Percentiles rank a stretch among this genome's conserved stretches.
These are phyloP conservation scores for Erodium moschatum DNA, from an alignment of 441 rosid species.

Conservation along the genomic window DNA sequence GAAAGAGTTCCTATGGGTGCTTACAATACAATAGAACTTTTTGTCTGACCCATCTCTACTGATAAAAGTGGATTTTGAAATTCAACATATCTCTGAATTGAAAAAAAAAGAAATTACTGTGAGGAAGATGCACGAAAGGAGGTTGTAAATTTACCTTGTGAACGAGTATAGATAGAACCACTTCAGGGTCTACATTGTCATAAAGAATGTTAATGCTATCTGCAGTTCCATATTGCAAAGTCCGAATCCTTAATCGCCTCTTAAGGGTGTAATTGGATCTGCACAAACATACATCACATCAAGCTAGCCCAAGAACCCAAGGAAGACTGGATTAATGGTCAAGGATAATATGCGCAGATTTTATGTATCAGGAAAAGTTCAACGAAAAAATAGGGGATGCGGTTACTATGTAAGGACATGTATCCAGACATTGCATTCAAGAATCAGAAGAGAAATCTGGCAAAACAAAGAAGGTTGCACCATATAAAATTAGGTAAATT, in stretches of 20 bases:
- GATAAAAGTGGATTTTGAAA: background rate
- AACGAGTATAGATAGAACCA: conserved; percentile 71
- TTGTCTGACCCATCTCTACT: background rate
- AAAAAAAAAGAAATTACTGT: background rate
- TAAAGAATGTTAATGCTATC: conserved; percentile 67
- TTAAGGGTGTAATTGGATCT: conserved; percentile 69
- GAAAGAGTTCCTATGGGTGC: background rate
- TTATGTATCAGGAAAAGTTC: background rate
- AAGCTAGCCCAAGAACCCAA: conserved; percentile 10
- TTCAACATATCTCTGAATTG: background rate
- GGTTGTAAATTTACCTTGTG: conserved; percentile 53
- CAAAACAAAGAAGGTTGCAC: background rate
- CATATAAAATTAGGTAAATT: background rate
- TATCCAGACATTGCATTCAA: background rate
- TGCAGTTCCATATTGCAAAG: conserved; percentile 71
- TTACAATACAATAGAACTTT: background rate
- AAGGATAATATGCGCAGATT: background rate
- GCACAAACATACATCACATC: conserved; percentile 23
- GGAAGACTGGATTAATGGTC: background rate
- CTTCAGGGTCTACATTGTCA: conserved; percentile 83
- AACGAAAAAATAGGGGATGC: background rate
- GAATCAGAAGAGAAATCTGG: background rate
- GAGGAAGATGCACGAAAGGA: conserved; percentile 12
- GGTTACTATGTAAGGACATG: background rate
- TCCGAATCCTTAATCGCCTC: conserved; percentile 77